Evolutionary conservation across 1,284 basidiomycete species (phyloP), one percentile per base, ranked within the genome.

Genomic region (Austroboletus olivaceoglutinosus): DNA sequence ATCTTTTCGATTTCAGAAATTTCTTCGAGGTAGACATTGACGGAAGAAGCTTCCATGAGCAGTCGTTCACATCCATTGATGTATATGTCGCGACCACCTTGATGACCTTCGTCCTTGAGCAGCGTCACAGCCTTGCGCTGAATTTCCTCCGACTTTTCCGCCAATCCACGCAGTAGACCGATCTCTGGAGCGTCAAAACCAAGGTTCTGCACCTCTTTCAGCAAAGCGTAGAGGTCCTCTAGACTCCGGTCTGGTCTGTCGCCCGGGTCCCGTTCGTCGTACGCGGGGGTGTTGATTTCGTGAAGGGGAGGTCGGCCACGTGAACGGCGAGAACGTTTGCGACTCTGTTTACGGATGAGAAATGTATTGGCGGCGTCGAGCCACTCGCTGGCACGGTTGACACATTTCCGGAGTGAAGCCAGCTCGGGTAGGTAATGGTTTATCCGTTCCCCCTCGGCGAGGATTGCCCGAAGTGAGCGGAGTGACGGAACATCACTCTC

Each of bases 401-500:
- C 88, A 64, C 92, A 93, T 63, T 83, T 86, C 43, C 85, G 81
- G 41, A 98, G 78, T 42, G 82, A 73, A 19, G 74, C 70, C 43
- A 95, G 76, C 65, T 94, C 91, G 2, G 82, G 76, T 18, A 97
- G 76, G 22, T 78, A 76, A 63, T 84, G 82, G 43, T 82, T 84
- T 63, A 96, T 91, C 50, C 85, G 85, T 58, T 97, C 93, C 19
- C 91, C 94, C 66, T 98, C 94, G 1, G 86, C 81, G 22, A 93
- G 76, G 16, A 96, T 73, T 7, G 86, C 82, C 27, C 87, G 83
- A 49, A 98, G 78, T 27, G 80, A 80, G 52, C 89, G 86, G 47
- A 96, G 78, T 2, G 80, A 69, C 15, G 94, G 93, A 12, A 83
- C 80, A 5, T 83, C 75, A 38, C 77, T 85, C 55, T 89, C 86